phyloP scores from a whole-genome alignment of 208 protist genomes.

The Wallacemonas sp. region DNA sequence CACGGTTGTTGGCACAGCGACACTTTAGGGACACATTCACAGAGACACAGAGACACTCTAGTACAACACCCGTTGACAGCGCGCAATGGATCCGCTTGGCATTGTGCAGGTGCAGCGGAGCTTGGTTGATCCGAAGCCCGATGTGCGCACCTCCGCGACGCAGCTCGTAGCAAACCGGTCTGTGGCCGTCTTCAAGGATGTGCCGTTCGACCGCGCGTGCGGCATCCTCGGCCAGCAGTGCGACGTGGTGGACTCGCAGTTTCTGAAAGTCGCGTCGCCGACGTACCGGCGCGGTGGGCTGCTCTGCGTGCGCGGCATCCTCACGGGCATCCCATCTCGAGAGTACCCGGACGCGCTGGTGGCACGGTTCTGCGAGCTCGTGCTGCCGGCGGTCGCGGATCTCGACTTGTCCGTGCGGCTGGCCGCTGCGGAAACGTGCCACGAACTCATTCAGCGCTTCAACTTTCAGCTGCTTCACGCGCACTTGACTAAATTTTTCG shows the following conservation, averaged over 20 bases:
- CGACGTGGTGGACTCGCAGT: constrained; percentile 33
- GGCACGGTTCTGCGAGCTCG: constrained; percentile 28
- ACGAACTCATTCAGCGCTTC: constrained; percentile 53
- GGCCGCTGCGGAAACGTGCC: constrained; percentile 65
- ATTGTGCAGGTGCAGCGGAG: constrained; percentile 37
- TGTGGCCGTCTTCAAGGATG: constrained; percentile 49
- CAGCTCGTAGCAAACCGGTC: constrained; percentile 38
- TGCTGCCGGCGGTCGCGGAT: constrained; percentile 50
- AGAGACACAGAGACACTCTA: too few relatives aligned
- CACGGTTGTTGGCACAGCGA: too few relatives aligned
- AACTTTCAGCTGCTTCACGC: constrained; percentile 35
- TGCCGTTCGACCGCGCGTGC: constrained; percentile 46
- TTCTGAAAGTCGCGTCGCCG: constrained; percentile 43
- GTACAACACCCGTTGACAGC: too few relatives aligned
- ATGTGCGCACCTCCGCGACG: constrained; percentile 42
- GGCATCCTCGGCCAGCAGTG: constrained; percentile 31
- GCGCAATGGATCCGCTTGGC: constrained; percentile 38
- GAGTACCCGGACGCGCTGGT: constrained; percentile 28
- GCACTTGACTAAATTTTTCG: constrained; percentile 61
- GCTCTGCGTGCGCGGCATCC: constrained; percentile 43
- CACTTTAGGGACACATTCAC: too few relatives aligned
- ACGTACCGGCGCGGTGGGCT: constrained; percentile 66
- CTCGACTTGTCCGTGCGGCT: constrained; percentile 63
- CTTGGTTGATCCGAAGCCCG: constrained; percentile 62
- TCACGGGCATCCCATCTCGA: constrained; percentile 38